Conservation (phyloP, 1,139 yeast genomes). For the Lodderomyces parapsilosis region DNA sequence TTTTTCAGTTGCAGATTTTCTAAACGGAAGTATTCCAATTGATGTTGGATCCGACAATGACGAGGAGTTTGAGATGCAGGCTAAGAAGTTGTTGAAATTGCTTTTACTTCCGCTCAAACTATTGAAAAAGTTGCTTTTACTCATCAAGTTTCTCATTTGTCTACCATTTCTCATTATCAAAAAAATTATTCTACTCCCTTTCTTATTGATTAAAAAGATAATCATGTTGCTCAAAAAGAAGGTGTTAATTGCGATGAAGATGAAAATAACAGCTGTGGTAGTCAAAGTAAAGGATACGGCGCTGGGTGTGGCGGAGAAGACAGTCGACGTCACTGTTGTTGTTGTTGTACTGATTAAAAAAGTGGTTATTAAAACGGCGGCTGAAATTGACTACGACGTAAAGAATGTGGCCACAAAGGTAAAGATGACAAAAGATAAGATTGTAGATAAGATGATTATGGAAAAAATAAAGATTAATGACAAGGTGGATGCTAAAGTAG, state of each 20-base stretch:
- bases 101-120: conserved; percentile 1
- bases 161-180: conserved; percentile 1
- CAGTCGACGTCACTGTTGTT: neutral
- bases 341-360: conserved; percentile 3
- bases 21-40: neutral
- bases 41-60: neutral
- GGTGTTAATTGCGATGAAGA: neutral
- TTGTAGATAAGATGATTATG: neutral
- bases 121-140: neutral
- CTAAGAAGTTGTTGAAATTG: conserved; percentile 1
- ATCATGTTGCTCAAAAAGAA: conserved; percentile 2
- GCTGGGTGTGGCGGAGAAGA: neutral
- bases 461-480: neutral
- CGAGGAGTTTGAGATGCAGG: neutral
- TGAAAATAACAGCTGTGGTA: neutral
- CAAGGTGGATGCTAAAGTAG: neutral
- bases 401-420: neutral
- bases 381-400: neutral
- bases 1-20: neutral
- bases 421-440: neutral
- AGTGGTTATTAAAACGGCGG: conserved; percentile 1
- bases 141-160: conserved; percentile 3
- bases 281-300: neutral
- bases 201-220: neutral
- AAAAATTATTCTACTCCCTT: neutral